phyloP scores from a whole-genome alignment of 2,329 filamentous ascomycete genomes.

The Apiospora malaysiana region DNA sequence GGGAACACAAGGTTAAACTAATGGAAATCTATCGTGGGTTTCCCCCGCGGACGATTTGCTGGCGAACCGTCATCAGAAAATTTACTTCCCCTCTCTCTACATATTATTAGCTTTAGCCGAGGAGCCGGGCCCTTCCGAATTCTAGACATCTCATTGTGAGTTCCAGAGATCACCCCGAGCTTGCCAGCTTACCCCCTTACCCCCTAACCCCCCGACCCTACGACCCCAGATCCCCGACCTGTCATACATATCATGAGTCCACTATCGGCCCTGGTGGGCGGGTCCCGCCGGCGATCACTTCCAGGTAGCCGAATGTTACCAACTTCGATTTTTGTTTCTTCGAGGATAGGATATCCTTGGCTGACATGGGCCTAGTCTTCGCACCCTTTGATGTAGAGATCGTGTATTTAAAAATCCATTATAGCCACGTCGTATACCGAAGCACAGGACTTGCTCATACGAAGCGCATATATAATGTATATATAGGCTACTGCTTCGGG shows the following conservation, averaged over 20 bases:
- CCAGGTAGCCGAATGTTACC: background rate
- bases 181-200: background rate
- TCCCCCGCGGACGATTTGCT: background rate
- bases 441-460: too few species aligned
- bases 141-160: background rate
- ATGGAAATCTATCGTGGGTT: background rate
- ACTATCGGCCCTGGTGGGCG: conserved; percentile 6
- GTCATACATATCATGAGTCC: conserved; percentile 11
- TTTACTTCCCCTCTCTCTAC: background rate
- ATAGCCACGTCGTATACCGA: too few species aligned
- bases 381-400: too few species aligned
- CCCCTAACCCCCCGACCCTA: too few species aligned
- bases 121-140: conserved; percentile 1
- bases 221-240: background rate
- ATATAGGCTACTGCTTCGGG: too few species aligned
- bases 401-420: too few species aligned
- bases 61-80: background rate
- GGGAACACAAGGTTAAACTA: background rate
- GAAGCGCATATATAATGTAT: too few species aligned
- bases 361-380: too few species aligned
- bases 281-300: background rate
- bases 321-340: background rate
- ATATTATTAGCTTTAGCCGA: background rate
- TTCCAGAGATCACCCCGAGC: background rate
- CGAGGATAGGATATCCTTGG: too few species aligned